Evolutionary conservation across 352 stramenopile species (phyloP).

Genomic region (Paralagenidium karlingii): DNA sequence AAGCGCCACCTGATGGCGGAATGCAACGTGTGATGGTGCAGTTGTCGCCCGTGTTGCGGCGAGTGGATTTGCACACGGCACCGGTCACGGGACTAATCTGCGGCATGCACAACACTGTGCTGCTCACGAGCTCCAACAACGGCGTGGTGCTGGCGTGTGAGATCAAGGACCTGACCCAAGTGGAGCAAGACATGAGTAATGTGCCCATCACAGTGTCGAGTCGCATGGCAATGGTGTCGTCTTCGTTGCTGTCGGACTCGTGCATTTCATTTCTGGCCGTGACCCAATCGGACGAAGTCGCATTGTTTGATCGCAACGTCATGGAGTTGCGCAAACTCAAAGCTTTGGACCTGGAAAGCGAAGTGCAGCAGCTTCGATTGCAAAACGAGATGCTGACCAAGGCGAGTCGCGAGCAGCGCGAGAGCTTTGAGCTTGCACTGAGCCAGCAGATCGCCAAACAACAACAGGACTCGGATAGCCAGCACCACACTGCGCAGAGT

Average conservation of each 20-base stretch:
- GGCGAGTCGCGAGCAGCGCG: constrained; percentile 30
- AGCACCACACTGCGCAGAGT: constrained; percentile 10
- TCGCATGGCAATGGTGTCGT: background rate
- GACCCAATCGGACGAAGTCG: constrained; percentile 43
- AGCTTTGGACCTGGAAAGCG: constrained; percentile 40
- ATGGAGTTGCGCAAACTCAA: constrained; percentile 35
- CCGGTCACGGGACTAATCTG: constrained; percentile 30
- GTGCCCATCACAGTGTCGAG: constrained; percentile 1
- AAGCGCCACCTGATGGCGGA: background rate
- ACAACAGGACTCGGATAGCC: constrained; percentile 12
- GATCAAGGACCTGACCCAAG: constrained; percentile 1
- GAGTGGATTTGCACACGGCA: constrained; percentile 35
- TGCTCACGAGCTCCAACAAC: constrained; percentile 26
- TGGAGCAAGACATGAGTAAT: constrained; percentile 4
- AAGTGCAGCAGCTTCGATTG: constrained; percentile 52
- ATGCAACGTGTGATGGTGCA: constrained; percentile 9
- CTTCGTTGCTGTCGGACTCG: too few relatives aligned
- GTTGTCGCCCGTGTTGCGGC: constrained; percentile 13
- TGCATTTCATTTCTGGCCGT: too few relatives aligned
- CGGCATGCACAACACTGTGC: constrained; percentile 6
- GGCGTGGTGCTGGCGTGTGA: constrained; percentile 30
- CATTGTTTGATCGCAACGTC: constrained; percentile 36
- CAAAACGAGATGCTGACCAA: constrained; percentile 59
- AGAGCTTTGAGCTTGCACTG: constrained; percentile 19
- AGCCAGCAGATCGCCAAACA: constrained; percentile 12